These are phyloP conservation scores for Metschnikowia shivogae DNA, from an alignment of 805 yeast genomes.

Conservation along the genomic window DNA sequence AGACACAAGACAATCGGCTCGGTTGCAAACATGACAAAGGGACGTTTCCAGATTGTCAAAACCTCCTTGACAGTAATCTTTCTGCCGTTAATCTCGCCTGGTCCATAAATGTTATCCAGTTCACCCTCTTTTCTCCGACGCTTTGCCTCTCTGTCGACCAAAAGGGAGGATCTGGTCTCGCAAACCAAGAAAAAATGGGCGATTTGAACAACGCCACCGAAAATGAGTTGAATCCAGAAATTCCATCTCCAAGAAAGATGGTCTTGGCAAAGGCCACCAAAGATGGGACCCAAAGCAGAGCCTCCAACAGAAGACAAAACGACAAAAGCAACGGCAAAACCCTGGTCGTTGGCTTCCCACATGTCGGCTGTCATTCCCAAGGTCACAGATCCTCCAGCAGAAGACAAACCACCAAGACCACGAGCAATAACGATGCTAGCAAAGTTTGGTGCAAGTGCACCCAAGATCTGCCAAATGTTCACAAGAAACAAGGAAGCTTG, in stretches of 20 bases:
- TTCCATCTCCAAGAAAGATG: constrained; percentile 22
- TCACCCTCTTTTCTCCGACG: constrained; percentile 33
- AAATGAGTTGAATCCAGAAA: constrained; percentile 33
- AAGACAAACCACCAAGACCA: constrained; percentile 28
- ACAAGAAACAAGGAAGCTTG: constrained; percentile 27
- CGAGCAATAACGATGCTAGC: constrained; percentile 24
- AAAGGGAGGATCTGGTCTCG: constrained; percentile 32
- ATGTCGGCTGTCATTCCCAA: constrained; percentile 33
- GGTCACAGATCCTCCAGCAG: constrained; percentile 34
- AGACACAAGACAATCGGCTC: constrained; percentile 40
- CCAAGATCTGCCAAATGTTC: constrained; percentile 30
- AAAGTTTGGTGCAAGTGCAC: constrained; percentile 29
- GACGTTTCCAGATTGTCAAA: constrained; percentile 33
- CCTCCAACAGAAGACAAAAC: constrained; percentile 33
- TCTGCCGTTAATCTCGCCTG: constrained; percentile 24
- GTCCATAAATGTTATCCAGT: constrained; percentile 31
- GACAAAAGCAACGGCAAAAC: constrained; percentile 30
- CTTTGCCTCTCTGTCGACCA: constrained; percentile 35
- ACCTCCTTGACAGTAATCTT: constrained; percentile 22
- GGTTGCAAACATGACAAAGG: constrained; percentile 34
- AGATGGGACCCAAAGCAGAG: constrained; percentile 27
- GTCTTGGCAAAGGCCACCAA: constrained; percentile 22
- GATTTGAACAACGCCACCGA: constrained; percentile 32
- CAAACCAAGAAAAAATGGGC: constrained; percentile 31
- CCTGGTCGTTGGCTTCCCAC: constrained; percentile 32